Evolutionary conservation across 345 rosid genomes (phyloP).

Genomic region (Boechera divaricarpa): DNA sequence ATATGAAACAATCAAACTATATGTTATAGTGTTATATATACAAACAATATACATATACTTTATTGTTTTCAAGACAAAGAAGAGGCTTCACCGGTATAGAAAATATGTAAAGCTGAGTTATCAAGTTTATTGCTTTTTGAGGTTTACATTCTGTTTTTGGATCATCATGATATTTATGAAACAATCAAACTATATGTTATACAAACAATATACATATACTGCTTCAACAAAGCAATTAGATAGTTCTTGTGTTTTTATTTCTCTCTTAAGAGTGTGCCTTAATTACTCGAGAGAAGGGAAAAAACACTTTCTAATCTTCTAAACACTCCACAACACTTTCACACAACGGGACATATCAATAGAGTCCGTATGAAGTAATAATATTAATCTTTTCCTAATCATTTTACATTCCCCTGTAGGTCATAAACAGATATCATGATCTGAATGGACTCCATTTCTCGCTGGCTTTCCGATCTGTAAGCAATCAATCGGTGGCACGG

Average conservation of each 20-base stretch:
- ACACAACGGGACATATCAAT: background rate
- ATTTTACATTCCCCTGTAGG: slow-evolving; percentile 33
- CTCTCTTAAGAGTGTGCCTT: slow-evolving; percentile 19
- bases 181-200: slow-evolving; percentile 19
- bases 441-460: slow-evolving; percentile 65
- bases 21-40: background rate
- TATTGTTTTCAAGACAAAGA: too few species aligned
- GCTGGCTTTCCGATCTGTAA: slow-evolving; percentile 88
- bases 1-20: slow-evolving; percentile 15
- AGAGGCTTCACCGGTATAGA: background rate
- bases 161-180: slow-evolving; percentile 1
- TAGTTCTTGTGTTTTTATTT: background rate
- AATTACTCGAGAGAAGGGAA: slow-evolving; percentile 15
- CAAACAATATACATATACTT: slow-evolving; percentile 22
- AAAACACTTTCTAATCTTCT: background rate
- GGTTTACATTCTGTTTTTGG: background rate
- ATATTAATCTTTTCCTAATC: slow-evolving; percentile 13
- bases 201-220: slow-evolving; percentile 26
- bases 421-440: slow-evolving; percentile 66
- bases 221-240: slow-evolving; percentile 21
- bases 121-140: background rate
- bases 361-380: slow-evolving; percentile 10
- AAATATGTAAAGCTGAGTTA: background rate
- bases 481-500: slow-evolving; percentile 84
- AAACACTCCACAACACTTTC: slow-evolving; percentile 16